A percentile compares a stretch with the other conserved stretches of the same genome.
Evolutionary conservation across 768 basidiomycete species (phyloP).

Genomic region (Pleurotus eryngii): DNA sequence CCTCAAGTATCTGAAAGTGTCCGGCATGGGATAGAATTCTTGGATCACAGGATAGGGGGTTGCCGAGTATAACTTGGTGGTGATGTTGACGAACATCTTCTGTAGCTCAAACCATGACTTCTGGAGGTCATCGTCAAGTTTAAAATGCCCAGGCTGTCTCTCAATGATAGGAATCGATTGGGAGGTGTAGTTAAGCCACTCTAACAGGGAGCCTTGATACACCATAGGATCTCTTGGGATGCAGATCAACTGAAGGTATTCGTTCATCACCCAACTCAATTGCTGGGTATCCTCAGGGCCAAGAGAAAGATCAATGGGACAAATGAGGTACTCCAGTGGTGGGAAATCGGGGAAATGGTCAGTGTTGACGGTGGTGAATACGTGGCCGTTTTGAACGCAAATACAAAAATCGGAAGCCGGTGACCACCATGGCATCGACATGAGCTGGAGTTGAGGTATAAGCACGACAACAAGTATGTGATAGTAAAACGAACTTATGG

Average conservation of each 20-base stretch:
- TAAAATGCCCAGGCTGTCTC: neutral
- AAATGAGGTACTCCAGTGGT: neutral
- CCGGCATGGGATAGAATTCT: slow-evolving; percentile 2
- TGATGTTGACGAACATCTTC: neutral
- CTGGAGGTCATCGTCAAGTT: neutral
- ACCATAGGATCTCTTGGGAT: neutral
- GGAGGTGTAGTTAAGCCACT: neutral
- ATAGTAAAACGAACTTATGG: too few relatives aligned
- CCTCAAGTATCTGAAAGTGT: slow-evolving; percentile 1
- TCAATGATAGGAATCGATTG: too few relatives aligned
- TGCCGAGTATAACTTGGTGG: neutral
- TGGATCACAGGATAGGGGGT: neutral
- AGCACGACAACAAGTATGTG: too few relatives aligned
- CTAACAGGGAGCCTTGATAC: neutral
- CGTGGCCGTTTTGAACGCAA: neutral
- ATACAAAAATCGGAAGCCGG: too few relatives aligned
- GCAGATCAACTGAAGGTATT: neutral
- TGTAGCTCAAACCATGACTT: neutral
- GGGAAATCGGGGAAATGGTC: neutral
- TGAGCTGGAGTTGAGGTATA: too few relatives aligned
- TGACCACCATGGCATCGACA: too few relatives aligned
- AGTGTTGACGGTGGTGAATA: neutral
- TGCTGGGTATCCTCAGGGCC: neutral
- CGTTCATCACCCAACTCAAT: neutral
- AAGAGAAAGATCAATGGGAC: neutral